Evolutionary conservation across 192 early-diverging fungal species (phyloP), one percentile per base, ranked within the genome.

Genomic region (Coemansia erecta): DNA sequence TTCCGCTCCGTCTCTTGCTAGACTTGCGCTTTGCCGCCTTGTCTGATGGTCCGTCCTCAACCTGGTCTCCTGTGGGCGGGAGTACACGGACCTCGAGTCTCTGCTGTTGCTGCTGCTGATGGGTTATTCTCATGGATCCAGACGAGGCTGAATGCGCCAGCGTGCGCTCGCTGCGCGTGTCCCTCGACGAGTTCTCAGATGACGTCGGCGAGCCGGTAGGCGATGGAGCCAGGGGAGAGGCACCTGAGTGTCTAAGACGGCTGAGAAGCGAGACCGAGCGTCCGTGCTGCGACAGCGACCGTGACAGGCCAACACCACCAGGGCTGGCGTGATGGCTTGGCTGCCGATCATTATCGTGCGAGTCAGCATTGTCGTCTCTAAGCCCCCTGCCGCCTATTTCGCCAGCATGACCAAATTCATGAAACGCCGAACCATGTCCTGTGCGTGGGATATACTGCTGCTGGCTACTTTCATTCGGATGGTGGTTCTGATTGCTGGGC

Each of bases 121-220:
- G 35, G 23, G 22, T 5, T 56, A 18, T 6, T 47, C 66, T 61
- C 28, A 75, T 70, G 0, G 73, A 70, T 26, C 67, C 67, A 0
- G 67, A 65, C 2, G 73, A 76, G 31, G 51, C 63, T 22, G 67
- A 66, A 26, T 70, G 73, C 15, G 73, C 59, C 55, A 76, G 51
- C 11, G 73, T 76, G 35, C 67, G 62, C 15, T 76, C 73, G 39
- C 67, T 76, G 44, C 51, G 65, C 23, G 68, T 61, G 43, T 68
- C 66, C 13, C 64, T 61, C 28, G 71, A 73, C 13, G 72, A 73
- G 42, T 58, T 26, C 21, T 74, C 73, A 8, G 72, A 69, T 15
- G 73, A 70, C 42, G 73, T 76, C 3, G 73, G 73, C 6, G 73
- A 76, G 9, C 57, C 58, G 12, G 72, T 21, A 0, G 72, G 72